A percentile compares a stretch with the other conserved stretches of the same genome.
These are phyloP conservation scores for Craterostigma plantagineum DNA, from an alignment of 257 asterid genomes.

Conservation along the genomic window DNA sequence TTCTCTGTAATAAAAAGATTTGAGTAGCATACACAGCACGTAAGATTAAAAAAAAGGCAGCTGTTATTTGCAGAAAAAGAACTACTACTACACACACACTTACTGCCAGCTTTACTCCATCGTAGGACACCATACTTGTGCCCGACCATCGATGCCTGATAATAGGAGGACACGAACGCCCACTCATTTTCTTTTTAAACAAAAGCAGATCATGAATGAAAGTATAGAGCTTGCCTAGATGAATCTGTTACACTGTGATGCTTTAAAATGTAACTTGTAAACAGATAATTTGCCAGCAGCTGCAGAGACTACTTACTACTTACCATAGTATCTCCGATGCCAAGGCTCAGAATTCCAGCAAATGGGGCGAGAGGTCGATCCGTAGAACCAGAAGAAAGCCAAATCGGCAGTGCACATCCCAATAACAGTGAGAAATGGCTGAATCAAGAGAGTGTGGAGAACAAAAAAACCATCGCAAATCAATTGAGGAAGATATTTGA, in stretches of 20 bases:
- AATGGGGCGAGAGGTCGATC: constrained; percentile 94
- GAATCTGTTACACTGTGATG: no score
- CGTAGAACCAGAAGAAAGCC: constrained; percentile 69
- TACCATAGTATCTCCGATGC: constrained; percentile 99
- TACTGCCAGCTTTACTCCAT: constrained; percentile 94
- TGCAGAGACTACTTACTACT: constrained; percentile 6
- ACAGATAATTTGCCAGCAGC: not conserved
- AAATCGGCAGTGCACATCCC: constrained; percentile 94
- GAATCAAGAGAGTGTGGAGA: constrained; percentile 11
- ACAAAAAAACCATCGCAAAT: not conserved
- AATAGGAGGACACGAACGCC: not conserved
- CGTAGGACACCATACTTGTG: constrained; percentile 97
- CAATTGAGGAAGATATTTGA: not conserved
- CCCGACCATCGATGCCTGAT: constrained; percentile 92
- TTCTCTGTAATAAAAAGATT: constrained; percentile 36
- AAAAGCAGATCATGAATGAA: not conserved
- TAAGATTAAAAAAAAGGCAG: constrained; percentile 3
- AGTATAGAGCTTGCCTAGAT: no score
- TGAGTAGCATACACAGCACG: constrained; percentile 3
- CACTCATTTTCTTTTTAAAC: not conserved
- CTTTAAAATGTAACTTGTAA: no score
- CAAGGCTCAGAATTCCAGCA: constrained; percentile 96
- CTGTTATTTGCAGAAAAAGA: no score
- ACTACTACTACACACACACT: no score
- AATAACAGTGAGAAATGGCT: constrained; percentile 88